Percentiles rank a stretch among this genome's conserved stretches.
Conservation (phyloP, 306 rosid species). For the Citrullus mucosospermus region DNA sequence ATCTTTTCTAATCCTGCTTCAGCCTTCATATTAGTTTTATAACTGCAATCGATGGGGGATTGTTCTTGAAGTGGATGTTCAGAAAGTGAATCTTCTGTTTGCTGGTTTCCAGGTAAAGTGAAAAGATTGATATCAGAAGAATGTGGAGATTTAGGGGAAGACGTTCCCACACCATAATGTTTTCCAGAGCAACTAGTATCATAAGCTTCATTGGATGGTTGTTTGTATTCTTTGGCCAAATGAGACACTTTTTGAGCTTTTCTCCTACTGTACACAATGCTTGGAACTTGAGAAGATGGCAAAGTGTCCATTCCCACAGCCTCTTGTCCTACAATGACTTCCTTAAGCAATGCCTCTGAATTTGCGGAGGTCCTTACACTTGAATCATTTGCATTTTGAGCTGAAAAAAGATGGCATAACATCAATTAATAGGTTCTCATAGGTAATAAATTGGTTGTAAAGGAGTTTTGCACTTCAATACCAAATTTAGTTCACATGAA, state of each 20-base stretch:
- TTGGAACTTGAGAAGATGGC: constrained; percentile 25
- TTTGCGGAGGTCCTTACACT: constrained; percentile 12
- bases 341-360: constrained; percentile 21
- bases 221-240: constrained; percentile 14
- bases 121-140: constrained; percentile 21
- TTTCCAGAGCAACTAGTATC: constrained; percentile 19
- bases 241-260: constrained; percentile 20
- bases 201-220: constrained; percentile 20
- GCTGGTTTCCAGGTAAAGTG: constrained; percentile 20
- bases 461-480: neutral
- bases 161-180: constrained; percentile 18
- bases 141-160: constrained; percentile 17
- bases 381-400: constrained; percentile 13
- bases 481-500: neutral
- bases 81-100: constrained; percentile 16
- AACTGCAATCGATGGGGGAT: neutral
- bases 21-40: constrained; percentile 8
- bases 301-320: constrained; percentile 19
- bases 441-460: neutral
- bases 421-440: neutral
- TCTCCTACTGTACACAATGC: constrained; percentile 39
- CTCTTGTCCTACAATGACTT: constrained; percentile 16
- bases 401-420: constrained; percentile 12
- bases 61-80: constrained; percentile 12
- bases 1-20: neutral